Percentiles rank a stretch among this genome's conserved stretches.
These are phyloP conservation scores for Scedosporium aurantiacum DNA, from an alignment of 2,329 filamentous ascomycete genomes.

Conservation along the genomic window DNA sequence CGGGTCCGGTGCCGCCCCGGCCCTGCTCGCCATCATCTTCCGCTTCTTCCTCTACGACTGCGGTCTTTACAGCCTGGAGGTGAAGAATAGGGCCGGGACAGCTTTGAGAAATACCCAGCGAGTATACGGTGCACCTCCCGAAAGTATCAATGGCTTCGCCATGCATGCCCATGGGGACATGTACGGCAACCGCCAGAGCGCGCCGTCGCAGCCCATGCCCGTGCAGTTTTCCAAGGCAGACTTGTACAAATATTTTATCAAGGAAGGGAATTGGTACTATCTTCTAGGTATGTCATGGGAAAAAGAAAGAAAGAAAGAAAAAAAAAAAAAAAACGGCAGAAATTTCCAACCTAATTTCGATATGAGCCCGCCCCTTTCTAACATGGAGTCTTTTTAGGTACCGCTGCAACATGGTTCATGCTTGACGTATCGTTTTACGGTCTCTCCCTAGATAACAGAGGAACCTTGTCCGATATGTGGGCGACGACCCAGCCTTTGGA, in stretches of 20 bases:
- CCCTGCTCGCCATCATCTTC: slow-evolving; percentile 52
- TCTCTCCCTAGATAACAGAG: slow-evolving; percentile 36
- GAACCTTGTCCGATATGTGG: slow-evolving; percentile 31
- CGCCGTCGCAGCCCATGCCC: slow-evolving; percentile 23
- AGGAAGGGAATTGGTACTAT: slow-evolving; percentile 34
- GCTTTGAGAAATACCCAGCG: slow-evolving; percentile 49
- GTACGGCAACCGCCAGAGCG: slow-evolving; percentile 8
- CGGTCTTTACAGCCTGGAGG: slow-evolving; percentile 53
- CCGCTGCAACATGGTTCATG: slow-evolving; percentile 40
- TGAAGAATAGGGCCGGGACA: slow-evolving; percentile 48
- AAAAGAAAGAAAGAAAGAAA: neutral
- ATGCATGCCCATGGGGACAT: slow-evolving; percentile 19
- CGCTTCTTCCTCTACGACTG: slow-evolving; percentile 57
- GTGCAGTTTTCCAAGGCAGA: slow-evolving; percentile 38
- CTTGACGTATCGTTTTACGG: slow-evolving; percentile 48
- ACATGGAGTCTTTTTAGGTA: slow-evolving; percentile 16
- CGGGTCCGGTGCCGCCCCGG: slow-evolving; percentile 53
- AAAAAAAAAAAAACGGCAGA: no score
- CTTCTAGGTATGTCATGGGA: slow-evolving; percentile 20
- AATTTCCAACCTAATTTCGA: neutral
- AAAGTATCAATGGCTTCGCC: slow-evolving; percentile 11
- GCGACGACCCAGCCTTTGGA: slow-evolving; percentile 21
- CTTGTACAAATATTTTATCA: slow-evolving; percentile 38
- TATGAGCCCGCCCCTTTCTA: neutral
- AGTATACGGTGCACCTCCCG: slow-evolving; percentile 36